phyloP scores from a whole-genome alignment of 225 moss, liverwort and hornwort genomes.

The Ulota crispa region DNA sequence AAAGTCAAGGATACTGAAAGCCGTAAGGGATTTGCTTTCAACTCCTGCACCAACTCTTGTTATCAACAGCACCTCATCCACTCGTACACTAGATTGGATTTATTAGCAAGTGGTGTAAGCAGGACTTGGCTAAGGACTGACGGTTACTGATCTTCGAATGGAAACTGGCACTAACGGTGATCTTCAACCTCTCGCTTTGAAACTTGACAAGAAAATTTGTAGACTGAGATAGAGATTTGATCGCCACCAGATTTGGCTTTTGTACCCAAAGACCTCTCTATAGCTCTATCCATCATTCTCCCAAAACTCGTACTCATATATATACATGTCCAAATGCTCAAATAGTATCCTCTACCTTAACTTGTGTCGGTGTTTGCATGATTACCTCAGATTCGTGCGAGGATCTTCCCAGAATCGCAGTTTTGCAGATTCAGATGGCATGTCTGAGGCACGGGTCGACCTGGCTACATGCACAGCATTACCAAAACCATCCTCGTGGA shows the following conservation, averaged over 20 bases:
- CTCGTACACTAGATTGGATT: background rate
- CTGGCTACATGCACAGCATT: slow-evolving; percentile 17
- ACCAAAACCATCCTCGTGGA: slow-evolving; percentile 57
- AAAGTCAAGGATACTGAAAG: background rate
- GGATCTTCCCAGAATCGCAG: slow-evolving; percentile 38
- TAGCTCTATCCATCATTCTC: background rate
- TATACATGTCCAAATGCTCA: background rate
- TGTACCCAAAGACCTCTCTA: background rate
- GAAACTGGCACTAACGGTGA: background rate
- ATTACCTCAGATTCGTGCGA: slow-evolving; percentile 22
- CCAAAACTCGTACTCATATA: background rate
- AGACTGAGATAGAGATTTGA: background rate
- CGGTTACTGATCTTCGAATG: background rate
- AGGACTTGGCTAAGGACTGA: background rate
- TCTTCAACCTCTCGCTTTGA: background rate
- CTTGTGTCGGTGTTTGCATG: background rate
- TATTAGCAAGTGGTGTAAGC: background rate
- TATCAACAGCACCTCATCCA: background rate
- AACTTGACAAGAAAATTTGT: background rate
- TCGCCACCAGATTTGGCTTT: background rate
- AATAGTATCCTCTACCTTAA: background rate
- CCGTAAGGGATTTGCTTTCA: background rate
- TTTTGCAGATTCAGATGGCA: slow-evolving; percentile 38
- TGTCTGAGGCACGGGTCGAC: slow-evolving; percentile 25
- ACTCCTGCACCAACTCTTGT: background rate